Conservation (phyloP, 2,329 filamentous ascomycete species). For the Teratosphaeria nubilosa region DNA sequence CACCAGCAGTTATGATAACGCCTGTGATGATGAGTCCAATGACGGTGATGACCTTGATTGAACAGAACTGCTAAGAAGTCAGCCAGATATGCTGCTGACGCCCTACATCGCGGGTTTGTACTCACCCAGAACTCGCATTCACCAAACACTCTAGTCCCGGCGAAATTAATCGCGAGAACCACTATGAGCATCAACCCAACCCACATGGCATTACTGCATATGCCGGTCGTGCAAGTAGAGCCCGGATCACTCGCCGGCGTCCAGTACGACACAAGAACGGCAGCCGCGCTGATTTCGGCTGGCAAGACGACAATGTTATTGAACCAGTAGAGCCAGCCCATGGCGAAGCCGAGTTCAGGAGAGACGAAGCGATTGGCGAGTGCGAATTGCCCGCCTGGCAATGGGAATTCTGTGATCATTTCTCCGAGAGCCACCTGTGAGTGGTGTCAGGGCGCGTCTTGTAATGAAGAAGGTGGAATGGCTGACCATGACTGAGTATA, state of each 20-base stretch:
- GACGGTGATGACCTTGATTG: conserved; percentile 33
- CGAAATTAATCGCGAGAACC: background rate
- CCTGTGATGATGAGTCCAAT: conserved; percentile 56
- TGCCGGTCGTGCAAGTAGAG: background rate
- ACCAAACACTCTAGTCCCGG: background rate
- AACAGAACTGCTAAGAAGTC: conserved; percentile 11
- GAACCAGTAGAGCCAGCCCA: conserved; percentile 22
- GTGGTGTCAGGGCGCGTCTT: background rate
- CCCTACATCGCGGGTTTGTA: background rate
- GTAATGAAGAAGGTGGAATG: background rate
- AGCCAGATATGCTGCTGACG: background rate
- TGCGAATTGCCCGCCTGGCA: conserved; percentile 26
- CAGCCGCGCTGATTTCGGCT: conserved; percentile 24
- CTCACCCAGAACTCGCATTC: conserved; percentile 2
- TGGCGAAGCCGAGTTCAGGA: conserved; percentile 23
- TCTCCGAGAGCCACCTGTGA: conserved; percentile 20
- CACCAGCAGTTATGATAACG: conserved; percentile 37
- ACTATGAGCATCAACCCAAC: conserved; percentile 1
- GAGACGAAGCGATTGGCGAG: conserved; percentile 27
- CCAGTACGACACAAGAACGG: conserved; percentile 11
- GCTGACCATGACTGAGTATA: conserved; percentile 25
- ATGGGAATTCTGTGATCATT: conserved; percentile 23
- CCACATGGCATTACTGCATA: conserved; percentile 3
- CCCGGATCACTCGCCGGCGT: conserved; percentile 1
- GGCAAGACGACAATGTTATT: conserved; percentile 21